Conservation (phyloP, 345 rosid genomes). For the Trapa bicornis region DNA sequence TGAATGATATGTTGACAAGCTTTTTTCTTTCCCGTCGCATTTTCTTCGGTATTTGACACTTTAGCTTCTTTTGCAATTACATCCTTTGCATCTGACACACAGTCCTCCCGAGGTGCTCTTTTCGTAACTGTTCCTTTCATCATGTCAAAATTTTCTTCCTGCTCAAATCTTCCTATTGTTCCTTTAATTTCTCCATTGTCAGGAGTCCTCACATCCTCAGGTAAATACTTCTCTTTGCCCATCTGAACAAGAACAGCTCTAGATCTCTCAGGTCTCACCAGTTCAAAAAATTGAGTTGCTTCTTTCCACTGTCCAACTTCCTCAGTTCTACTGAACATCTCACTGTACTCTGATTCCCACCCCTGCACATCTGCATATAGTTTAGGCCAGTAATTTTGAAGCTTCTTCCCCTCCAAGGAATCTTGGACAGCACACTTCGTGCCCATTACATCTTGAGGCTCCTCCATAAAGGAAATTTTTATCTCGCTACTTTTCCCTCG, state of each 20-base stretch:
- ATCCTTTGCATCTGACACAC: constrained; percentile 11
- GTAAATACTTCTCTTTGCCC: constrained; percentile 20
- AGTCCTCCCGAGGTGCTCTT: constrained; percentile 17
- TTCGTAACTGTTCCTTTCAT: constrained; percentile 11
- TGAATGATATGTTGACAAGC: constrained; percentile 23
- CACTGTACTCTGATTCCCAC: constrained; percentile 28
- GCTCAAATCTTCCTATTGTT: constrained; percentile 21
- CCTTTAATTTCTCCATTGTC: constrained; percentile 31
- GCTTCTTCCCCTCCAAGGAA: background rate
- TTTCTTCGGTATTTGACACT: constrained; percentile 21
- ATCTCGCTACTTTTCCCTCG: constrained; percentile 19
- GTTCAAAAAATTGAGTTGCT: constrained; percentile 52
- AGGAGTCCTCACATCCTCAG: constrained; percentile 15
- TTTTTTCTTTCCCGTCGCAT: constrained; percentile 20
- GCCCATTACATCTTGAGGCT: constrained; percentile 11
- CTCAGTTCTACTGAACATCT: constrained; percentile 26
- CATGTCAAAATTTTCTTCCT: constrained; percentile 17
- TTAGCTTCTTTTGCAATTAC: constrained; percentile 23
- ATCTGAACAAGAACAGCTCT: constrained; percentile 26
- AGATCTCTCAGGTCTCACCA: constrained; percentile 44
- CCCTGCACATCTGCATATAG: constrained; percentile 19
- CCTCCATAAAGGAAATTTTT: constrained; percentile 17
- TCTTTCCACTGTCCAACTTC: constrained; percentile 71
- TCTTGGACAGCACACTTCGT: background rate
- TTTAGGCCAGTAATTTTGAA: constrained; percentile 7